Evolutionary conservation across 2,329 filamentous ascomycete species (phyloP).

Genomic region (Aspergillus japonicus): DNA sequence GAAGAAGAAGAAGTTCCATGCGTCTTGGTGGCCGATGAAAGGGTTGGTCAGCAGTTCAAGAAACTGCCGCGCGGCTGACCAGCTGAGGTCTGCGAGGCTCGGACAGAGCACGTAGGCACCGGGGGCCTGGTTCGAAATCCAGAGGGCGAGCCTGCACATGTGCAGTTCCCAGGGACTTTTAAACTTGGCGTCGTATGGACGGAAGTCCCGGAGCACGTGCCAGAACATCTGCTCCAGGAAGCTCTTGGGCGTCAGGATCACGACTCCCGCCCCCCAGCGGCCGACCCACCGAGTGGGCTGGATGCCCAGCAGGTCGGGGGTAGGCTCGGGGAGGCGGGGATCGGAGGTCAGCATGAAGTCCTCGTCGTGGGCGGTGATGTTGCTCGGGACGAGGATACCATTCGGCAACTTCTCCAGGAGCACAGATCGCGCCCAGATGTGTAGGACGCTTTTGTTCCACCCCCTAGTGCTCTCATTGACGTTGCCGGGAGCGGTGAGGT

Average conservation of each 20-base stretch:
- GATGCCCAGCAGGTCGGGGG: too few relatives aligned
- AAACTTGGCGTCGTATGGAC: background rate
- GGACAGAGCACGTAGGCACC: background rate
- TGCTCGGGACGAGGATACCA: background rate
- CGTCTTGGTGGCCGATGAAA: too few relatives aligned
- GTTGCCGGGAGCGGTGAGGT: too few relatives aligned
- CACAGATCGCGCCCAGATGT: background rate
- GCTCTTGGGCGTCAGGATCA: too few relatives aligned
- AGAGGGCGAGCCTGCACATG: background rate
- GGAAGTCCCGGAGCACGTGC: background rate
- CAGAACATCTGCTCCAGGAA: background rate
- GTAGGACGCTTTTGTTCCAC: background rate
- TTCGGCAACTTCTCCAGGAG: background rate
- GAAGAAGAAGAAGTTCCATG: too few relatives aligned
- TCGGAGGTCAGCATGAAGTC: background rate
- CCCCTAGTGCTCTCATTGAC: too few relatives aligned
- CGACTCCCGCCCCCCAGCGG: too few relatives aligned
- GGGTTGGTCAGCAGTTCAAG: background rate
- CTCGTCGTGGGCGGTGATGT: background rate
- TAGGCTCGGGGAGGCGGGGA: too few relatives aligned
- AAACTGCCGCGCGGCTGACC: background rate
- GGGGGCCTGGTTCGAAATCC: background rate
- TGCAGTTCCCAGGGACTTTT: background rate
- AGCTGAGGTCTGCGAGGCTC: background rate
- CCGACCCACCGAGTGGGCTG: too few relatives aligned